Evolutionary conservation across 2,329 filamentous ascomycete genomes (phyloP).

Genomic region (Diaporthe citri): DNA sequence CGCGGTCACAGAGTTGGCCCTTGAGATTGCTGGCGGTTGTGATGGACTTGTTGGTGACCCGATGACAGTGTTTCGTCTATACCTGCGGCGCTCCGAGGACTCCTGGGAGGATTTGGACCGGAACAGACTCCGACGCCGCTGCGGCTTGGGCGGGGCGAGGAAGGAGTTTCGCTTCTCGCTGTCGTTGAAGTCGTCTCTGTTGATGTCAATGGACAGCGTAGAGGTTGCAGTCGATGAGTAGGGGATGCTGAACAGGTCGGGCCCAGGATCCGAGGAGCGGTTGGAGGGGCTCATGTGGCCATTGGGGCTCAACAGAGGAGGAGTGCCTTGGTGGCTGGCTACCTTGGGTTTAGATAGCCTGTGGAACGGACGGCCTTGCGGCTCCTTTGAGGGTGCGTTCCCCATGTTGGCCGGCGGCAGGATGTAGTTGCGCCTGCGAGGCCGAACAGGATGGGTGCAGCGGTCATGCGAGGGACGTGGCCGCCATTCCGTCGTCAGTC

Average conservation of each 20-base stretch:
- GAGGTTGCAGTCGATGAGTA: slow-evolving; percentile 35
- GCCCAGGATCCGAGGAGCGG: slow-evolving; percentile 10
- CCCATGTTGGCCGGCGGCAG: slow-evolving; percentile 37
- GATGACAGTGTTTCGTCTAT: slow-evolving; percentile 48
- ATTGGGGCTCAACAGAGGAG: slow-evolving; percentile 26
- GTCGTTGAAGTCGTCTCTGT: slow-evolving; percentile 43
- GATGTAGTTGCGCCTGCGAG: slow-evolving; percentile 17
- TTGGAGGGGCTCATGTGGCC: slow-evolving; percentile 8
- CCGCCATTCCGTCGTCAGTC: slow-evolving; percentile 40
- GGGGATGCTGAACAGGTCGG: slow-evolving; percentile 37
- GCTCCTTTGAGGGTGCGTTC: slow-evolving; percentile 38
- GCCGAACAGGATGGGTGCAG: slow-evolving; percentile 28
- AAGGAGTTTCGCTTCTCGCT: slow-evolving; percentile 31
- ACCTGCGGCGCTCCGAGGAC: slow-evolving; percentile 41
- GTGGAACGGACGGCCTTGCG: slow-evolving; percentile 36
- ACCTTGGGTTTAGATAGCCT: slow-evolving; percentile 38
- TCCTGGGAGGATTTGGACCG: slow-evolving; percentile 53
- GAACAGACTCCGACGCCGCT: slow-evolving; percentile 59
- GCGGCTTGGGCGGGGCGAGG: slow-evolving; percentile 34
- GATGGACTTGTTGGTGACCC: slow-evolving; percentile 41
- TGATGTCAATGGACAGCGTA: slow-evolving; percentile 17
- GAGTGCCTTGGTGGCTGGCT: slow-evolving; percentile 20
- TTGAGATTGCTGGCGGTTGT: slow-evolving; percentile 45
- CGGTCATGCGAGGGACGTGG: slow-evolving; percentile 34
- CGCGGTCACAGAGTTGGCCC: slow-evolving; percentile 50